Percentiles rank a stretch among this genome's conserved stretches.
Conservation (phyloP, 306 rosid species). For the Cicer bijugum region DNA sequence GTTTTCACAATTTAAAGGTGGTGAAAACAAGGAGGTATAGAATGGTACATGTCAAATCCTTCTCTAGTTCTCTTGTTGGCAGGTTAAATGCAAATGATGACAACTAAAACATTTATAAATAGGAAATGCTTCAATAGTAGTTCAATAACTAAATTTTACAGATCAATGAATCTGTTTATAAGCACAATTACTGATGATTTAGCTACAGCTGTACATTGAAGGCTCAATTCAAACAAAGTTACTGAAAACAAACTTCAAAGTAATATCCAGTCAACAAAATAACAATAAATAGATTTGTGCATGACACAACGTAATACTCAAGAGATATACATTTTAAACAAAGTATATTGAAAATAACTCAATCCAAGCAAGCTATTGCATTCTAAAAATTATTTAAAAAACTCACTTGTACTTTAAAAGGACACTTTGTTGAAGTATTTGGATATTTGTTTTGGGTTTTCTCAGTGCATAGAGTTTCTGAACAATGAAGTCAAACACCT, state of each 20-base stretch:
- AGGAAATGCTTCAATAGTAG: slow-evolving; percentile 23
- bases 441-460: slow-evolving; percentile 97
- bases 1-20: slow-evolving; percentile 29
- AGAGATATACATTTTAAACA: slow-evolving; percentile 14
- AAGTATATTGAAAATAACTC: neutral
- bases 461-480: slow-evolving; percentile 95
- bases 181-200: slow-evolving; percentile 30
- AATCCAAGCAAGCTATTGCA: neutral
- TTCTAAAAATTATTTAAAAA: slow-evolving; percentile 25
- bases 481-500: slow-evolving; percentile 94
- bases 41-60: slow-evolving; percentile 29
- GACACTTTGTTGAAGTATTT: slow-evolving; percentile 96
- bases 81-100: slow-evolving; percentile 25
- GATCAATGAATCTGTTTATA: slow-evolving; percentile 24
- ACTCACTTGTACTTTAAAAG: slow-evolving; percentile 96
- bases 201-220: slow-evolving; percentile 2
- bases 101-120: slow-evolving; percentile 25
- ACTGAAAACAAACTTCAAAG: slow-evolving; percentile 6
- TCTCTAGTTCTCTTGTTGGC: slow-evolving; percentile 24
- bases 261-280: slow-evolving; percentile 10
- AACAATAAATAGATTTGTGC: neutral
- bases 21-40: slow-evolving; percentile 20
- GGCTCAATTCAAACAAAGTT: slow-evolving; percentile 18
- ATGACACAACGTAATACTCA: slow-evolving; percentile 2
- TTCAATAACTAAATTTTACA: slow-evolving; percentile 32